Evolutionary conservation across 106 monocot species (phyloP).

Genomic region (Dendrobium chrysotoxum): DNA sequence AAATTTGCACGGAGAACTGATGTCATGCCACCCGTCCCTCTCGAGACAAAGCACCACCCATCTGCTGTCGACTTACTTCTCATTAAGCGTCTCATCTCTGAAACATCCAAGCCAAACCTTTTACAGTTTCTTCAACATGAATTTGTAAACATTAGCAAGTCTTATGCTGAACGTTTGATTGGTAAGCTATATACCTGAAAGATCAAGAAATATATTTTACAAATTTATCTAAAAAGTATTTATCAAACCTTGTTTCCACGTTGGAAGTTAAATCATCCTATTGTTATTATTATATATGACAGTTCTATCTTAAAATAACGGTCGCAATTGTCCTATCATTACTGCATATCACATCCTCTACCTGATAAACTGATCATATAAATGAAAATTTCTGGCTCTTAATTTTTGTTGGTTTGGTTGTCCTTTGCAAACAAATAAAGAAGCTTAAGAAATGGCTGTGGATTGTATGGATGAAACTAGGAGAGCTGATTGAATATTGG

Average conservation of each 20-base stretch:
- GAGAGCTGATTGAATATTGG: background rate
- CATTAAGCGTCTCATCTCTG: slow-evolving; percentile 82
- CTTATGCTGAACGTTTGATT: slow-evolving; percentile 91
- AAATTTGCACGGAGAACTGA: slow-evolving; percentile 86
- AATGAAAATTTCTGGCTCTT: background rate
- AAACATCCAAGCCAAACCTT: slow-evolving; percentile 86
- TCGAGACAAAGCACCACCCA: slow-evolving; percentile 97
- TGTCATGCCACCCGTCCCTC: slow-evolving; percentile 91
- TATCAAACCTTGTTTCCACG: background rate
- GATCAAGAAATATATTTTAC: background rate
- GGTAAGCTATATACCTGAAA: slow-evolving; percentile 31
- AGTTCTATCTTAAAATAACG: background rate
- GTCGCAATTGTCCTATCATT: background rate
- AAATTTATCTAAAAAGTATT: background rate
- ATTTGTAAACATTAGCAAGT: slow-evolving; percentile 90
- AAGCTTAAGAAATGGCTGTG: background rate
- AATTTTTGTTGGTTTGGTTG: background rate
- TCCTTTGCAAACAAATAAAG: background rate
- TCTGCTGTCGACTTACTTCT: slow-evolving; percentile 97
- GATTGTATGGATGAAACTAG: slow-evolving; percentile 2
- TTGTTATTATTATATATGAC: slow-evolving; percentile 1
- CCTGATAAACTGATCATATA: background rate
- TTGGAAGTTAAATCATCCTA: background rate
- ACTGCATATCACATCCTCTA: background rate
- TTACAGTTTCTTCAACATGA: slow-evolving; percentile 97